Base-by-base conservation (phyloP, 208 protist species). In the Leptomonas seymouri region DNA sequence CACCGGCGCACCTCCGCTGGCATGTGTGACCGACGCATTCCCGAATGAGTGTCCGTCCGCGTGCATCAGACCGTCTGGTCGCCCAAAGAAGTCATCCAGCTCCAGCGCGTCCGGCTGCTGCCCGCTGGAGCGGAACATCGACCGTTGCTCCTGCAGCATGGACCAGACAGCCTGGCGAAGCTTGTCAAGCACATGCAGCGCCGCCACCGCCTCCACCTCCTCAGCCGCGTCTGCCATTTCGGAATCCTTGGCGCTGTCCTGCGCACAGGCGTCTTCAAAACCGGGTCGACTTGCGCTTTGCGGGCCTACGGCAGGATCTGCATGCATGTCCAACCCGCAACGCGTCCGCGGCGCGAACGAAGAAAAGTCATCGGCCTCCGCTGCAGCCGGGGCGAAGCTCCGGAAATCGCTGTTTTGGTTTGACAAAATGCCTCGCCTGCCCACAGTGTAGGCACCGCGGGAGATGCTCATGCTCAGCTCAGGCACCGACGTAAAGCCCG, bases 101-200 rank as follows among this genome's bases (percentile, higher is more conserved):
- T 69, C 70, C 11, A 67, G 49, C 27, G 49, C 48, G 42, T 77
- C 71, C 6, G 67, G 71, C 49, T 45, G 55, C 20, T 36, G 49
- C 3, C 41, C 60, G 55, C 72, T 74, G 46, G 39, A 23, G 46
- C 51, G 54, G 53, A 81, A 74, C 21, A 76, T 67, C 25, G 28
- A 44, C 9, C 67, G 62, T 59, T 71, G 63, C 21, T 76, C 60
- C 18, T 70, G 53, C 45, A 81, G 70, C 51, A 59, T 81, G 15
- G 76, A 67, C 60, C 62, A 71, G n/a, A 81, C 61, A 2, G 66
- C 54, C n/a, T 46, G 15, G 30, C 76, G 70, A 54, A 81, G 60
- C 65, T 74, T 46, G 30, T 81, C 71, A n/a, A 81, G 61, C 34
- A 66, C 55, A 21, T 50, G 64, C 45, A 61, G 54, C 21, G 57